Base-by-base conservation (phyloP, 1,284 basidiomycete species). In the Gastroboletus turbinatus region DNA sequence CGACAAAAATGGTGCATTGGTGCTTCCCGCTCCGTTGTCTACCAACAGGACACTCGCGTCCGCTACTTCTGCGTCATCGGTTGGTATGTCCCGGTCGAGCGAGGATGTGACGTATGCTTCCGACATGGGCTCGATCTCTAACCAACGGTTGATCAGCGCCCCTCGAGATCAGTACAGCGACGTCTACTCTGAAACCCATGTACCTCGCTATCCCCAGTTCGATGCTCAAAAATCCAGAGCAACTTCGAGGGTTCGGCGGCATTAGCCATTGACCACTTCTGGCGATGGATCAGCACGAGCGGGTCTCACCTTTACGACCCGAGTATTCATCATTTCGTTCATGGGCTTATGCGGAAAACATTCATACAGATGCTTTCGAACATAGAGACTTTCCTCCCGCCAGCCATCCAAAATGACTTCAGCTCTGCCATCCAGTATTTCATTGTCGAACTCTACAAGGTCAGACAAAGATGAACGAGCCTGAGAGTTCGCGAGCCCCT, bases 341-440 rank as follows among this genome's bases (percentile, higher is more conserved):
- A 96, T 63, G 92, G 95, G 10, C 82, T 99, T 50, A 99, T 99
- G 97, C 87, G 92, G 60, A 99, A 99, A 78, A 96, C 92, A 0
- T 96, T 99, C 72, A 90, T 98, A 44, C 97, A 99, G 74, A 82
- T 99, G 57, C 82, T 99, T n/a, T n/a, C n/a, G 96, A 99, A 99
- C 71, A 93, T 99, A 60, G 83, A 90, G 58, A 83, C 84, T 0
- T 98, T 98, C 80, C 83, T 99, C 10, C 96, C 97, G 0, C 82
- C 82, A 0, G 87, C 87, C 6, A 78, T 96, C 32, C 96, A 96
- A 66, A 76, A 81, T 11, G 84, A 94, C 60, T 98, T 99, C 67
- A 80, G 82, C 52, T 73, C 80, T 13, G 80, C 87, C 40, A 77
- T 98, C 19, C 91, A 92, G 44, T 87, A 84, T 68, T 98, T 93